Percentiles rank a stretch among this genome's conserved stretches.
phyloP scores from a whole-genome alignment of 306 rosid species.

The Geum urbanum region DNA sequence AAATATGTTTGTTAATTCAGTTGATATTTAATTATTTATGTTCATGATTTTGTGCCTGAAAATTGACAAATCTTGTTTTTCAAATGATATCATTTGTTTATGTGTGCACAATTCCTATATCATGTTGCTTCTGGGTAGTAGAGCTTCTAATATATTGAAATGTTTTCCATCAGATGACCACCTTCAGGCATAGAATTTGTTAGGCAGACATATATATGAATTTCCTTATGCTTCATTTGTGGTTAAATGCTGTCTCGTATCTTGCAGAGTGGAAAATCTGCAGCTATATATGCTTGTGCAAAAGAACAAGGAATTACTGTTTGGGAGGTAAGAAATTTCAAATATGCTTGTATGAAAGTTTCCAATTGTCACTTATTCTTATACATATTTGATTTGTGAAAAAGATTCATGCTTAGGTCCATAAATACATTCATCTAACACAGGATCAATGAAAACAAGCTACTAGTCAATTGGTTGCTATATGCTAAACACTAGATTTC shows the following conservation, averaged over 20 bases:
- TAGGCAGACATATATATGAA: not conserved
- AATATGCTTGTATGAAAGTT: too few relatives aligned
- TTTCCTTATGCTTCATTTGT: constrained; percentile 21
- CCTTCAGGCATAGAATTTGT: not conserved
- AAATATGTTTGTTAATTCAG: constrained; percentile 19
- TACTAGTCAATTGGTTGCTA: not conserved
- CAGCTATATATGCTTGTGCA: constrained; percentile 94
- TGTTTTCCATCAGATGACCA: not conserved
- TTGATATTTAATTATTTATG: constrained; percentile 1
- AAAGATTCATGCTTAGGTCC: not conserved
- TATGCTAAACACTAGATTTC: not conserved
- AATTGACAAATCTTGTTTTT: not conserved
- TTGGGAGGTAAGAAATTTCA: constrained; percentile 58
- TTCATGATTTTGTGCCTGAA: not conserved
- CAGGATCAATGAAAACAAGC: not conserved
- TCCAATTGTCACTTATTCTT: too few relatives aligned
- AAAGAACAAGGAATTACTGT: constrained; percentile 75
- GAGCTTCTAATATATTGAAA: not conserved
- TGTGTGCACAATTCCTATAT: not conserved
- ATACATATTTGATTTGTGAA: not conserved
- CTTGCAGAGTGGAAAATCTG: constrained; percentile 94
- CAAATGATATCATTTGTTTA: not conserved
- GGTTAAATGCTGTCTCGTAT: constrained; percentile 28
- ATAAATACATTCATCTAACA: not conserved
- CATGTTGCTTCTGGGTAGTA: not conserved